These are phyloP conservation scores for Dictyophora rubrovolvata DNA, from an alignment of 768 basidiomycete species.

Conservation along the genomic window DNA sequence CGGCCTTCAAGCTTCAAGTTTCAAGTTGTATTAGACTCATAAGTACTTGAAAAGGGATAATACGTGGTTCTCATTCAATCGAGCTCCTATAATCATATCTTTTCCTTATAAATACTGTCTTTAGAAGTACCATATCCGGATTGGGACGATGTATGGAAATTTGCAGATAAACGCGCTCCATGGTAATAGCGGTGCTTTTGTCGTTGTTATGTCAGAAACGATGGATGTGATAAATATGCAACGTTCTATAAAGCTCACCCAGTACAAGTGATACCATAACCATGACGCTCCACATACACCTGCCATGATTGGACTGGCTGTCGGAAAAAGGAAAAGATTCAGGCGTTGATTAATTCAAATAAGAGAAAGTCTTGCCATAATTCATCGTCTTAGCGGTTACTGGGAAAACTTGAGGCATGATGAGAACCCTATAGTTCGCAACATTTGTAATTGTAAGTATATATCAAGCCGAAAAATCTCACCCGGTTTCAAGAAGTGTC, in stretches of 20 bases:
- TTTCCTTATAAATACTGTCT: neutral
- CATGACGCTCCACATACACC: slow-evolving; percentile 13
- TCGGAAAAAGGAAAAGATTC: neutral
- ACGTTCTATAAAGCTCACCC: slow-evolving; percentile 5
- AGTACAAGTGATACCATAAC: slow-evolving; percentile 14
- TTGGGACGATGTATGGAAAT: neutral
- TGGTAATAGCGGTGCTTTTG: neutral
- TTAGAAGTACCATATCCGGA: neutral
- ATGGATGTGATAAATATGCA: neutral
- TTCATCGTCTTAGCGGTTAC: slow-evolving; percentile 15
- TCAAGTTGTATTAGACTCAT: too few relatives aligned
- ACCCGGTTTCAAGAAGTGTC: slow-evolving; percentile 13
- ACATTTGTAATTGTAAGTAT: neutral
- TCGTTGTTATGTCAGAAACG: neutral
- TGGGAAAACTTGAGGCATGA: slow-evolving; percentile 16
- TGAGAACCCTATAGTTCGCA: slow-evolving; percentile 8
- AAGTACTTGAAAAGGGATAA: too few relatives aligned
- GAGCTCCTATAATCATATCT: neutral
- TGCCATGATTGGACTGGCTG: slow-evolving; percentile 14
- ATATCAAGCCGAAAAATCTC: neutral
- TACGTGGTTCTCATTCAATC: too few relatives aligned
- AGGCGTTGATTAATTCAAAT: neutral
- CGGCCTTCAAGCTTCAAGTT: too few relatives aligned
- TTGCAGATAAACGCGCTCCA: neutral
- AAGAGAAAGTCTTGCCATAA: neutral